These are phyloP conservation scores for Pythium oligandrum DNA, from an alignment of 352 stramenopile species.

Conservation along the genomic window DNA sequence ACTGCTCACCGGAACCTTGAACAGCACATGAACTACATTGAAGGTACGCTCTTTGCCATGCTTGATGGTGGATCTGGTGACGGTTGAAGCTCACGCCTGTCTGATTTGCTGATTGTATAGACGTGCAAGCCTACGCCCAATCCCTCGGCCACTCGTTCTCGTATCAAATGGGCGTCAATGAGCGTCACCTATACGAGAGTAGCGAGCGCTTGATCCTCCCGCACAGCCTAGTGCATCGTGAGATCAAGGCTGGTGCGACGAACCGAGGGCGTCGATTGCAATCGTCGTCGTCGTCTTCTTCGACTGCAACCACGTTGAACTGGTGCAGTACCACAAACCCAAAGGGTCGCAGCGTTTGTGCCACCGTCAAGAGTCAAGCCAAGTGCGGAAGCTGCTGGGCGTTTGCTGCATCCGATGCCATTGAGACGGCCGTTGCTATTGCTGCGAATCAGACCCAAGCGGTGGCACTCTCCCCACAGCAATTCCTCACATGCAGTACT, in stretches of 20 bases:
- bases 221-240: slow-evolving; percentile 52
- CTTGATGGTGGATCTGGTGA: no score
- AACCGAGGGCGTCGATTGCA: slow-evolving; percentile 19
- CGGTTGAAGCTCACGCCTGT: neutral
- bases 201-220: slow-evolving; percentile 35
- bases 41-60: slow-evolving; percentile 27
- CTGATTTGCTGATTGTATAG: slow-evolving; percentile 16
- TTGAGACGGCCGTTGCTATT: slow-evolving; percentile 72
- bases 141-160: slow-evolving; percentile 51
- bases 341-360: slow-evolving; percentile 57
- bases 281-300: slow-evolving; percentile 20
- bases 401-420: slow-evolving; percentile 69
- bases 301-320: slow-evolving; percentile 35
- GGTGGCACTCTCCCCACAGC: slow-evolving; percentile 70
- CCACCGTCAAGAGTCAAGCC: slow-evolving; percentile 74
- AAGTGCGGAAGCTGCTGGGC: slow-evolving; percentile 83
- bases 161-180: slow-evolving; percentile 66
- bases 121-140: slow-evolving; percentile 55
- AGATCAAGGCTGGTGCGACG: slow-evolving; percentile 30
- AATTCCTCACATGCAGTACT: slow-evolving; percentile 69
- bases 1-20: slow-evolving; percentile 46
- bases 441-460: slow-evolving; percentile 47
- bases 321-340: slow-evolving; percentile 72
- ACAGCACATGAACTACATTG: slow-evolving; percentile 72
- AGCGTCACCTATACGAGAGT: slow-evolving; percentile 49